Conservation (phyloP, 2,329 filamentous ascomycete genomes). For the Trichoderma semiorbis region DNA sequence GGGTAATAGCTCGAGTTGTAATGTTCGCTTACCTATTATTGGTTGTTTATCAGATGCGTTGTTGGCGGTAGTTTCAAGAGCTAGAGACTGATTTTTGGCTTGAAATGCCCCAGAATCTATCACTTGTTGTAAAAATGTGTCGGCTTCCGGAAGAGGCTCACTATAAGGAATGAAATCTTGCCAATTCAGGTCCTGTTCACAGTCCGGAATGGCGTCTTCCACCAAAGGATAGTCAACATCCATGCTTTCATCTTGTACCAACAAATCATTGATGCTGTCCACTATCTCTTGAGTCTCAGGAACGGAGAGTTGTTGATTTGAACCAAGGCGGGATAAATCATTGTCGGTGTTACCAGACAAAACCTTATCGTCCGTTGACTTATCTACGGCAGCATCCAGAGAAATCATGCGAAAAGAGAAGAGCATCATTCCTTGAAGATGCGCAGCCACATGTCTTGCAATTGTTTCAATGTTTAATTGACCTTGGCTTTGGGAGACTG, state of each 20-base stretch:
- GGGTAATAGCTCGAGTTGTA: not conserved
- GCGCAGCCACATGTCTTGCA: not conserved
- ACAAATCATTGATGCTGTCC: accelerated
- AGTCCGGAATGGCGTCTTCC: not conserved
- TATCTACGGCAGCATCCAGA: not conserved
- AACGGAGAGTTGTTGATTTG: not conserved
- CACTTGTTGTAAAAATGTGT: not conserved
- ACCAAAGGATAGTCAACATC: not conserved
- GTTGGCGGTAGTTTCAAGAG: too few species aligned
- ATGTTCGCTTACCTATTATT: not conserved
- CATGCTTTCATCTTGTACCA: not conserved
- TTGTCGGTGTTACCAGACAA: not conserved
- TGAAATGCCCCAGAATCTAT: not conserved
- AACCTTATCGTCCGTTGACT: not conserved
- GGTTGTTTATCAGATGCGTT: not conserved
- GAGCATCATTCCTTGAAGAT: constrained; percentile 1
- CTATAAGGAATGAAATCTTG: not conserved
- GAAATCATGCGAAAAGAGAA: not conserved
- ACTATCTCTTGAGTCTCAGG: not conserved
- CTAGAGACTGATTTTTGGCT: not conserved
- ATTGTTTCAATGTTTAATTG: not conserved
- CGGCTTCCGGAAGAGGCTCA: not conserved
- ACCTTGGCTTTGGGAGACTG: not conserved
- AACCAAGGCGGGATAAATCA: not conserved
- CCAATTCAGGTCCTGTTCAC: not conserved